These are phyloP conservation scores for Ephemerocybe angulata DNA, from an alignment of 768 basidiomycete genomes.

Conservation along the genomic window DNA sequence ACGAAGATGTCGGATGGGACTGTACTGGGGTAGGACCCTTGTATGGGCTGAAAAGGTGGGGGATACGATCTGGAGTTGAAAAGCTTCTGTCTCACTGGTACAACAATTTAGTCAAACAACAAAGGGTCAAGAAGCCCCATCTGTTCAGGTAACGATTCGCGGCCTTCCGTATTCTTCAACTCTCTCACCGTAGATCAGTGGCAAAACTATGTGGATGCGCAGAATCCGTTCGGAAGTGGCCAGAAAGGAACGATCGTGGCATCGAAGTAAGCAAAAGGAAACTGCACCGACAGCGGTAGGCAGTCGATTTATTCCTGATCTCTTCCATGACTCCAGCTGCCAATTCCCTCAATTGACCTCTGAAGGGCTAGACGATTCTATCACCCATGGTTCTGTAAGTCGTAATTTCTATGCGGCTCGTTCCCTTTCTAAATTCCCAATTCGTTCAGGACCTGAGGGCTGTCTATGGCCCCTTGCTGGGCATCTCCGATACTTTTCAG, in stretches of 20 bases:
- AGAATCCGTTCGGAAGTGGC: conserved; percentile 41
- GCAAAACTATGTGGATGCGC: conserved; percentile 34
- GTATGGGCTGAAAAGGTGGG: conserved; percentile 28
- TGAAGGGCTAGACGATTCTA: conserved; percentile 41
- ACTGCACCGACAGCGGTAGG: neutral
- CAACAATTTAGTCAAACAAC: neutral
- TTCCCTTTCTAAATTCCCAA: neutral
- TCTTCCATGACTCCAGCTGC: conserved; percentile 29
- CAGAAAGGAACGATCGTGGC: conserved; percentile 43
- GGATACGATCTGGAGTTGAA: too few species aligned
- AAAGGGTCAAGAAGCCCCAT: neutral
- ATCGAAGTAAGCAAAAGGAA: conserved; percentile 31
- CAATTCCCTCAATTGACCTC: conserved; percentile 49
- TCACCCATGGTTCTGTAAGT: conserved; percentile 40
- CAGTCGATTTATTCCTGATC: neutral
- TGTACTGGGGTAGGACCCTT: conserved; percentile 41
- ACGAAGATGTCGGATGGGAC: conserved; percentile 43
- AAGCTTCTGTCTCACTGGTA: too few species aligned
- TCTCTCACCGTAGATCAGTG: conserved; percentile 29
- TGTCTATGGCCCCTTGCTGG: conserved; percentile 42
- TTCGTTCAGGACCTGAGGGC: conserved; percentile 37
- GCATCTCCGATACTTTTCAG: conserved; percentile 31
- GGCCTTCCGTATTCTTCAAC: neutral
- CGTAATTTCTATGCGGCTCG: neutral
- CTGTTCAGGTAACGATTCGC: conserved; percentile 26